Evolutionary conservation across 192 early-diverging fungal species (phyloP), one percentile per base, ranked within the genome.

Genomic region (Rhizoclosmatium globosum): DNA sequence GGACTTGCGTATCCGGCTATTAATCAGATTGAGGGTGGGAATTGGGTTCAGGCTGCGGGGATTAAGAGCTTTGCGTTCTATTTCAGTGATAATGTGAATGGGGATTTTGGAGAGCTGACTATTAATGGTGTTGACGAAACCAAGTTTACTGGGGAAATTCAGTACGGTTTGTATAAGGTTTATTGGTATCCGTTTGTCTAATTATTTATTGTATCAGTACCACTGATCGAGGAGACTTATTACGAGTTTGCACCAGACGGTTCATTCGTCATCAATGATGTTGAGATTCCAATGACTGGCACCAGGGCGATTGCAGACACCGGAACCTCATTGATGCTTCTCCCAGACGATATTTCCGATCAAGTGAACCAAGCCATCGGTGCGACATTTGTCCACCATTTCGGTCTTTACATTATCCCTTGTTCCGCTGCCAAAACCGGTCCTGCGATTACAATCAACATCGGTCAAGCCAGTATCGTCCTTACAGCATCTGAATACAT

Each of bases 71-170:
- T 89, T 59, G 82, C 80, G 42, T 87, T 89, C 57, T 89, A 87
- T 60, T 82, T 89, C 47, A 68, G 75, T 66, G 79, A 87, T 68
- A 65, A 67, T 31, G 68, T 50, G 23, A 76, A 84, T 59, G 77
- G 71, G n/a, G 76, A 86, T 57, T 68, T 73, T 47, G 90, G 89
- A 0, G 84, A 87, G 71, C 77, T 92, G 19, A 85, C 83, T 42
- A 81, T 92, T 76, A 87, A 86, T 45, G 89, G 89, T 41, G 73
- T 86, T 23, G 90, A 90, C 67, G 4, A 41, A 2, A 59, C 72
- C 44, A 92, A 90, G 71, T 89, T 79, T 70, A 61, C 83, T 23
- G 90, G 90, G 13, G 23, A 82, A 2, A 60, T 90, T 47, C 78
- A 48, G 31, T 90, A 89, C 75, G 48, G 60, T 77, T 0, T 23